Evolutionary conservation across 2,329 filamentous ascomycete species (phyloP).

Genomic region (Aspergillus fischeri): DNA sequence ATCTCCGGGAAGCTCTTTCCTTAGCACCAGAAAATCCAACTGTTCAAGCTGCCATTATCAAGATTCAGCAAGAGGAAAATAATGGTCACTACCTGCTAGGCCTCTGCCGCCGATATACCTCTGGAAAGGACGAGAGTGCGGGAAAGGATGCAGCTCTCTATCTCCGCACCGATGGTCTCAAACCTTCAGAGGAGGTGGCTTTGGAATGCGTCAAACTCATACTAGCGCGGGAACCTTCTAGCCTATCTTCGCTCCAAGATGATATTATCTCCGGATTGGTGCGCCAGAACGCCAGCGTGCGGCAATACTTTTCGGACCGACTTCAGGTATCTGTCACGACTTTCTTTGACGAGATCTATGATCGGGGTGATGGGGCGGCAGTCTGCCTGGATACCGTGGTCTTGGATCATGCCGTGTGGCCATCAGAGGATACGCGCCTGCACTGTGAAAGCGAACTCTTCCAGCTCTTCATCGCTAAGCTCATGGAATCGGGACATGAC

Average conservation of each 20-base stretch:
- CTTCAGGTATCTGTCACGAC: constrained; percentile 43
- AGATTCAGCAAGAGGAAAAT: constrained; percentile 41
- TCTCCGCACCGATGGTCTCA: constrained; percentile 41
- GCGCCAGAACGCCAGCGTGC: constrained; percentile 40
- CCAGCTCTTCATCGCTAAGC: constrained; percentile 71
- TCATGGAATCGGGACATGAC: constrained; percentile 88
- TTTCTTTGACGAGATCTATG: constrained; percentile 48
- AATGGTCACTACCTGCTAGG: constrained; percentile 42
- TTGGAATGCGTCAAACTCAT: constrained; percentile 43
- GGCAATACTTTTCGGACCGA: constrained; percentile 40
- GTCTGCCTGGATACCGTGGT: constrained; percentile 46
- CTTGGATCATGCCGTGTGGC: constrained; percentile 44
- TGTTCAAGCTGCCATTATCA: constrained; percentile 44
- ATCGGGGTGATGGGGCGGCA: constrained; percentile 44
- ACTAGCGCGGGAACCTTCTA: constrained; percentile 32
- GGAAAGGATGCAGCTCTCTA: constrained; percentile 43
- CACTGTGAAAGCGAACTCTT: constrained; percentile 47
- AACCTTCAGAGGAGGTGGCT: constrained; percentile 40
- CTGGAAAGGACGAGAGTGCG: constrained; percentile 39
- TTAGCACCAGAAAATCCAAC: constrained; percentile 43
- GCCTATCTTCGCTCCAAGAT: constrained; percentile 41
- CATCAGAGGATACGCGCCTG: constrained; percentile 38
- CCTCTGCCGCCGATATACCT: constrained; percentile 41
- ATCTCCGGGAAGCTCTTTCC: constrained; percentile 47
- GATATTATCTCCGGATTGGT: constrained; percentile 45